Base-by-base conservation (phyloP, 495 filamentous ascomycete genomes). In the Trichoderma orchidacearum region DNA sequence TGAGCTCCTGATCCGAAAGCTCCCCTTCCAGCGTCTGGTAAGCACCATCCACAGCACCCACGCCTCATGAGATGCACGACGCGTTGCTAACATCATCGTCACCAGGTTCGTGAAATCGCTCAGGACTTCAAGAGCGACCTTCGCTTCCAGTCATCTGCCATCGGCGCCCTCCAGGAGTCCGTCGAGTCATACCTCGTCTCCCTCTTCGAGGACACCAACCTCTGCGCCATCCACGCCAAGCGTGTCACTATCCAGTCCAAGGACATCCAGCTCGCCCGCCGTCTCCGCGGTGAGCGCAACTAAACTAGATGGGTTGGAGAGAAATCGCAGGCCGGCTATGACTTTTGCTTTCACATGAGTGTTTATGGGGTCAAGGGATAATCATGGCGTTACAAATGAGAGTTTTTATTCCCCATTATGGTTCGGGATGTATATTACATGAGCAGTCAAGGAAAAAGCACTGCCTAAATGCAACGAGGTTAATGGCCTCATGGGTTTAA, bases 41-140 rank as follows among this genome's bases (percentile, higher is more conserved):
- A 69, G 74, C 71, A 51, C 21, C 23, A 27, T 45, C 15, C 35
- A 1, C n/a, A 32, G 11, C 3, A 36, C 6, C 53, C 0, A 9
- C 30, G 36, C 30, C 51, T 28, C 25, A 3, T 8, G 8, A 35
- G 8, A 28, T 7, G 12, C 27, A 23, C 30, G 11, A 55, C 57
- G 58, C 25, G 48, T 15, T 6, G 59, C 70, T 75, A 67, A 75
- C 69, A 57, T 60, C 54, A 54, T 54, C 28, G 36, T 12, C 59
- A 45, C 59, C 61, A 77, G 74, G 75, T 99, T 61, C 93, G 93
- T 87, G 93, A 99, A 78, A 99, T 99, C 66, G 93, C 93, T 52
- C 93, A 99, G 76, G 93, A 99, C 80, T 99, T 97, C 90, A 99
- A 99, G 86, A 91, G 86, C 67, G 93, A 99, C 67, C 89, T 99